Base-by-base conservation (phyloP, 768 basidiomycete genomes). In the Suillus lakei region DNA sequence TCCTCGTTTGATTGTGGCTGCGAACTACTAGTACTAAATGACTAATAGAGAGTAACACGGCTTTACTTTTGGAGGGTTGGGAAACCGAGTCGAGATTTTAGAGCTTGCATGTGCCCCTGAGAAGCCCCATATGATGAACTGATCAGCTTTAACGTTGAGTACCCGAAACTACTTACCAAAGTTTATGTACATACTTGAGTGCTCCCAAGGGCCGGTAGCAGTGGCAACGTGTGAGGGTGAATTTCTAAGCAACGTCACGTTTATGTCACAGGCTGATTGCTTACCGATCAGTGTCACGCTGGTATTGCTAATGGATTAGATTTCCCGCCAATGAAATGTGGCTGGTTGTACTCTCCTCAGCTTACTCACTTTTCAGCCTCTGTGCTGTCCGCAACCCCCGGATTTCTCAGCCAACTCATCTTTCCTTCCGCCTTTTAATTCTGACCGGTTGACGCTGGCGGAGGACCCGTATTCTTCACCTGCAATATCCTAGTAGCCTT, bases 211-310 rank as follows among this genome's bases (percentile, higher is more conserved):
- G 15, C 30, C 38, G 30, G 59, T 21, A 38, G 26, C 12, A 21
- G 21, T 58, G 10, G 15, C 13, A 15, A 5, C 48, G 38, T 55
- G 73, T 76, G 73, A 39, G 68, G 75, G 68, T 62, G 9, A 21
- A 65, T 43, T 77, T 60, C 76, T 44, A 8, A 63, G 36, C 59
- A 2, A 13, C 23, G 64, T 58, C 60, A 73, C 71, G 66, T 65
- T 69, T 1, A 1, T 59, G 56, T 59, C 56, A 59, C 38, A 39
- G 26, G 39, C 56, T 59, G 34, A 62, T 65, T 78, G 77, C 77
- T 76, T 75, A 78, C 77, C 68, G 73, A 76, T 69, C 67, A 69
- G 58, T 63, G 62, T 64, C 60, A 64, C 63, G 66, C 72, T 64
- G 62, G 61, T 63, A 46, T 67, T 67, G 66, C 66, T 67, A 67